Evolutionary conservation across 2,329 filamentous ascomycete species (phyloP).

Genomic region (Grosmannia clavigera): DNA sequence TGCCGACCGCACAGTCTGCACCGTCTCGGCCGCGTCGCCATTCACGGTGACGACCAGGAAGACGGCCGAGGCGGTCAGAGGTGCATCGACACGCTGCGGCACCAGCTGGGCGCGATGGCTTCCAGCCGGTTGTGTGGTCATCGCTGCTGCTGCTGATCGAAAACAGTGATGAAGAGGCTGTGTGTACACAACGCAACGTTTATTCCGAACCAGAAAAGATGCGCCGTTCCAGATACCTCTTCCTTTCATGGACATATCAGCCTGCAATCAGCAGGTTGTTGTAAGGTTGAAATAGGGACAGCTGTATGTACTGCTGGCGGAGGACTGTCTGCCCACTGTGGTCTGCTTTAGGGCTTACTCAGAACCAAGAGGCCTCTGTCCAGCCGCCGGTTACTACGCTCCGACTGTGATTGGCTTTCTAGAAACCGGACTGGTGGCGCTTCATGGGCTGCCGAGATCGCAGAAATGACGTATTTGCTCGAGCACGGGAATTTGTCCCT

Average conservation of each 20-base stretch:
- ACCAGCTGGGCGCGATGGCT: slow-evolving; percentile 14
- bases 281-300: no score
- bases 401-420: not conserved
- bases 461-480: not conserved
- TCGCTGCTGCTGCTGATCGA: not conserved
- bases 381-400: not conserved
- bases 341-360: not conserved
- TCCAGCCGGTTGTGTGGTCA: not conserved
- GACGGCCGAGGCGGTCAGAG: slow-evolving; percentile 38
- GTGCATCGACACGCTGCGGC: slow-evolving; percentile 34
- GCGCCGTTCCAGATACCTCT: not conserved
- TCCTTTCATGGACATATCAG: not conserved
- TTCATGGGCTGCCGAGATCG: not conserved
- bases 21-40: slow-evolving; percentile 19
- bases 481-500: not conserved
- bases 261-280: no score
- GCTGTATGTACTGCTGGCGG: not conserved
- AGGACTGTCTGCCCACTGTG: not conserved
- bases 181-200: not conserved
- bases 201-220: not conserved
- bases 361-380: not conserved
- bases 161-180: not conserved
- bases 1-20: slow-evolving; percentile 28
- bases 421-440: not conserved
- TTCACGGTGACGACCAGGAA: slow-evolving; percentile 37